Base-by-base conservation (phyloP, 345 rosid species). In the Hibiscus syriacus region DNA sequence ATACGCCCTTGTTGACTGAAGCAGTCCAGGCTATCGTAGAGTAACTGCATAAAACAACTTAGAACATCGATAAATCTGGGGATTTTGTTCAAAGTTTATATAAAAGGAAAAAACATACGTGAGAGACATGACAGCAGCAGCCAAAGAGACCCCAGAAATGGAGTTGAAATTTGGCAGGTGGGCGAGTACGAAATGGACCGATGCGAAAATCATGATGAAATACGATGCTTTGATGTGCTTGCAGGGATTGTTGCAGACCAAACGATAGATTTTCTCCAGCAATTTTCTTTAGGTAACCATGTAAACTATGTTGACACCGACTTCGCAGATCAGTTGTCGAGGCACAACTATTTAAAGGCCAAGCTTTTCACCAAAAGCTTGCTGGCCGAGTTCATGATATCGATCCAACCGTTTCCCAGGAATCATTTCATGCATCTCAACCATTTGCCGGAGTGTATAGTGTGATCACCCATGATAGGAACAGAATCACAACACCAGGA, bases 361-460 rank as follows among this genome's bases (percentile, higher is more conserved):
- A 0, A 90, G 89, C 73, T 88, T 88, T 34, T 90, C 90, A 0
- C 97, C 97, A 19, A 90, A 86, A 11, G 92, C 97, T 1, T 86
- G 57, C 70, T 90, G 95, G 26, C 94, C 94, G 5, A 88, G 84
- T 22, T 90, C 97, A 17, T 90, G 96, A 78, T 90, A 90, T 30
- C 96, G 72, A 56, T 88, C 95, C 1, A 90, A 86, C 75, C 92
- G 77, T 30, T 43, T 81, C 10, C 90, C 97, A 0, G 90, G 89
- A 57, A 90, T 89, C 92, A 86, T 88, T 66, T 90, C 92, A 69
- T 87, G 96, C 96, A 87, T 90, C 62, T 87, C 86, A 2, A 90
- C 96, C 96, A 90, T 87, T 77, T 90, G 94, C 92, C 97, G 9
- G 39, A 36, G 39, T 36, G 11, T 36, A 36, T 36, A 36, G 39